Conservation (phyloP, 306 rosid genomes). For the Rosa chinensis region DNA sequence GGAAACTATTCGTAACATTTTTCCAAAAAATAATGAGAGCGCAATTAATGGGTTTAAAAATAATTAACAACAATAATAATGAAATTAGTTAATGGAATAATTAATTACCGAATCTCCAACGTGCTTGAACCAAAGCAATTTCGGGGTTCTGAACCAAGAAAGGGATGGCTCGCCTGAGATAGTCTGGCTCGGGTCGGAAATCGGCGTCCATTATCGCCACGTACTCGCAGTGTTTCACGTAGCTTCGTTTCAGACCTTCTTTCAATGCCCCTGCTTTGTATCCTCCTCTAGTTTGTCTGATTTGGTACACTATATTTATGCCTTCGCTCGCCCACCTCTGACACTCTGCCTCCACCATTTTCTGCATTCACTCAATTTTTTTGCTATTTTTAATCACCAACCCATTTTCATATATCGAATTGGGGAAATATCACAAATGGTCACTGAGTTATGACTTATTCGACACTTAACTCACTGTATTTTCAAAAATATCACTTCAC, state of each 20-base stretch:
- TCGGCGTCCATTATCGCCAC: constrained; percentile 96
- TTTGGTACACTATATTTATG: constrained; percentile 77
- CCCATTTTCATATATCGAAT: neutral
- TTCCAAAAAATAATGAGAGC: neutral
- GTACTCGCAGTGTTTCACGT: constrained; percentile 87
- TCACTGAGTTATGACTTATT: too few species aligned
- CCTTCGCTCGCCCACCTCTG: constrained; percentile 97
- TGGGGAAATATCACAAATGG: too few species aligned
- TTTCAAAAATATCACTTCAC: too few species aligned
- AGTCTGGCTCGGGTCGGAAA: constrained; percentile 89
- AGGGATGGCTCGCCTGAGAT: constrained; percentile 82
- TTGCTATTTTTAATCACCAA: neutral
- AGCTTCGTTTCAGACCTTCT: constrained; percentile 89
- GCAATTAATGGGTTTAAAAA: too few species aligned
- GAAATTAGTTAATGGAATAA: neutral
- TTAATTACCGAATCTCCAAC: constrained; percentile 92
- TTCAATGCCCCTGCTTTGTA: constrained; percentile 97
- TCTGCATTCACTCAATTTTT: constrained; percentile 41
- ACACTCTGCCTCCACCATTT: constrained; percentile 94
- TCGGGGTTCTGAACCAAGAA: constrained; percentile 78
- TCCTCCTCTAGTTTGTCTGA: constrained; percentile 75
- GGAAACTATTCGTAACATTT: too few species aligned
- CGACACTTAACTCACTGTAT: too few species aligned
- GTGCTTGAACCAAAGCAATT: constrained; percentile 90
- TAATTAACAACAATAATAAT: neutral